Base-by-base conservation (phyloP, 345 rosid genomes). In the Ricinus communis region DNA sequence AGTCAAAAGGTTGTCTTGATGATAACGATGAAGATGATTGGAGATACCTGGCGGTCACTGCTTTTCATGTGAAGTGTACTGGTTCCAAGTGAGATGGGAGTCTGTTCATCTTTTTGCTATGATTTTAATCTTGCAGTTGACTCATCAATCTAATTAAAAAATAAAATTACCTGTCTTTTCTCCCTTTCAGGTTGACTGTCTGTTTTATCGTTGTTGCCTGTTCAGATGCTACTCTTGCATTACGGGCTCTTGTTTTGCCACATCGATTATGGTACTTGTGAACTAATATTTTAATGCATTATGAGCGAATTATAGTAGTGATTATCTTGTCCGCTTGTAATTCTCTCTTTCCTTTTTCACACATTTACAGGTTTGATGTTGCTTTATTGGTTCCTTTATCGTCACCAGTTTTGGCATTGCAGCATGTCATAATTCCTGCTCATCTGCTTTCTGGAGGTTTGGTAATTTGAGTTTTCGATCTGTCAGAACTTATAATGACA, bases 1-100 rank as follows among this genome's bases (percentile, higher is more conserved):
- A 77, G 8, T 62, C 74, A 64, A 71, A 78, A 79, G n/a, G 19
- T 58, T 68, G 55, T 65, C 80, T 25, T 77, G 74, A 66, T 55
- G 86, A 82, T 75, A 87, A 73, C 46, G 73, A 62, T 75, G 96
- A 90, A 82, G 97, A 92, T 81, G 99, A 92, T 77, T 92, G 96
- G 96, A 89, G 99, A 90, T 89, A 90, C 84, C 84, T 95, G 60
- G 93, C 97, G 27, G 90, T 93, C 71, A 92, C 97, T 57, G 89
- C 97, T 41, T 95, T 95, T 87, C 91, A 90, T 69, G 96, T 90
- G 60, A 92, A 81, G 83, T 71, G 77, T 79, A 63, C 78, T 73
- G 88, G 90, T 76, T 92, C 96, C 79, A 86, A 94, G 97, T 90
- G 51, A 79, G 85, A 76, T 47, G 57, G 52, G 12, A 62, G 19